Evolutionary conservation across 2,329 filamentous ascomycete species (phyloP), one percentile per base, ranked within the genome.

Genomic region (Pleomassaria siparia): DNA sequence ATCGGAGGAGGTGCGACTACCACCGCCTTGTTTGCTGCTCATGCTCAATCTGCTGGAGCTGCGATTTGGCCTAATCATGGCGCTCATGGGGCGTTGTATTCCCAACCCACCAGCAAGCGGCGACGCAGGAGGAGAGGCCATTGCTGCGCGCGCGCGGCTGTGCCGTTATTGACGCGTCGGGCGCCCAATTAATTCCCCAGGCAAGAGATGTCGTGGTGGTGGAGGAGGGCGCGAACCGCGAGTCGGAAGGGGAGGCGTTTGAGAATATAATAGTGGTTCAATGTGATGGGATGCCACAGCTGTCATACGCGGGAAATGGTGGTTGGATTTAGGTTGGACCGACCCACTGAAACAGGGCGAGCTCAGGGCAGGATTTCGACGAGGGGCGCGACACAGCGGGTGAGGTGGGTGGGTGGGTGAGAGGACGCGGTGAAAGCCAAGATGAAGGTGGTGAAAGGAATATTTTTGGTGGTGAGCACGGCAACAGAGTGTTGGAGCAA

Each of bases 11-110:
- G 87, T 86, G 66, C 89, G 83, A 74, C 89, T 95, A 54, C 87
- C 85, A 63, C 83, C 85, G 43, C 84, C 85, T 43, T 80, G 76
- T 72, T 88, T 92, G 75, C 88, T 88, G 63, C 80, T 86, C 76
- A 87, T 87, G 75, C 90, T 95, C 80, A 95, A 78, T 60, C 91
- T 88, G 74, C 90, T 95, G 59, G 80, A 88, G 69, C 89, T 94
- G 69, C 89, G 80, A 35, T 87, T 80, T 37, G 88, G 81, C 63
- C 87, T 85, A 64, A 91, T 83, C 77, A 95, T 85, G 68, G 84
- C 86, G 76, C 89, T 95, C 79, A 89, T 78, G 44, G 91, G 90
- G 71, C 90, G 83, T 71, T 83, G 81, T 26, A 66, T 54, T 26
- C 60, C 61, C 13, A 30, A 30, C 13, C 8, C 35, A 51, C 60